These are phyloP conservation scores for Schizopora paradoxa DNA, from an alignment of 1,284 basidiomycete species.

Conservation along the genomic window DNA sequence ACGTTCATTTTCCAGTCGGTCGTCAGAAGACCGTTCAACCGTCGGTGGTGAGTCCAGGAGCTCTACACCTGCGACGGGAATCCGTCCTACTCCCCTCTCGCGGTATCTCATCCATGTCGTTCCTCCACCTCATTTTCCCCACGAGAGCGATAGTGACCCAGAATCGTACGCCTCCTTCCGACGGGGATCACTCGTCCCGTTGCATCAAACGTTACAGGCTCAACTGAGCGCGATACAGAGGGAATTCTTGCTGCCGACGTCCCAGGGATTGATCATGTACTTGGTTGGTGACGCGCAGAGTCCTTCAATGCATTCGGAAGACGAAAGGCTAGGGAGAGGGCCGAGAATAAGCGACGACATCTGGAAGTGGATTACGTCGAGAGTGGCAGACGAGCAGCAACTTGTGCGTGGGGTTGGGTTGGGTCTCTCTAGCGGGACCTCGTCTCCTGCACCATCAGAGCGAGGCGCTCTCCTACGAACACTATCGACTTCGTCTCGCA, in stretches of 20 bases:
- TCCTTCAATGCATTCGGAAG: slow-evolving; percentile 21
- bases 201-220: slow-evolving; percentile 64
- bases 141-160: slow-evolving; percentile 46
- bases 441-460: slow-evolving; percentile 39
- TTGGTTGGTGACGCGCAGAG: slow-evolving; percentile 40
- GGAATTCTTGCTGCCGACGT: slow-evolving; percentile 81
- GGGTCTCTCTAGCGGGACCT: slow-evolving; percentile 36
- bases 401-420: slow-evolving; percentile 44
- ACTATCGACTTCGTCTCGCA: slow-evolving; percentile 17
- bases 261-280: slow-evolving; percentile 71
- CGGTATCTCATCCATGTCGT: slow-evolving; percentile 73
- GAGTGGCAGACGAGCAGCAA: slow-evolving; percentile 61
- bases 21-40: slow-evolving; percentile 29
- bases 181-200: slow-evolving; percentile 69
- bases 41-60: slow-evolving; percentile 28
- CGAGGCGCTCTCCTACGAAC: slow-evolving; percentile 10
- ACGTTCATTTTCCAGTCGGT: slow-evolving; percentile 45
- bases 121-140: slow-evolving; percentile 62
- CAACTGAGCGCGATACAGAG: slow-evolving; percentile 78
- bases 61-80: slow-evolving; percentile 19
- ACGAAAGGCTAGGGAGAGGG: slow-evolving; percentile 56
- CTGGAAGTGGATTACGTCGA: slow-evolving; percentile 77
- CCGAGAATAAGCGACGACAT: slow-evolving; percentile 77
- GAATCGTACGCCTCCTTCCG: slow-evolving; percentile 64
- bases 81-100: slow-evolving; percentile 38